Evolutionary conservation across 2,329 filamentous ascomycete species (phyloP), one percentile per base, ranked within the genome.

Genomic region (Diaporthe amygdali): DNA sequence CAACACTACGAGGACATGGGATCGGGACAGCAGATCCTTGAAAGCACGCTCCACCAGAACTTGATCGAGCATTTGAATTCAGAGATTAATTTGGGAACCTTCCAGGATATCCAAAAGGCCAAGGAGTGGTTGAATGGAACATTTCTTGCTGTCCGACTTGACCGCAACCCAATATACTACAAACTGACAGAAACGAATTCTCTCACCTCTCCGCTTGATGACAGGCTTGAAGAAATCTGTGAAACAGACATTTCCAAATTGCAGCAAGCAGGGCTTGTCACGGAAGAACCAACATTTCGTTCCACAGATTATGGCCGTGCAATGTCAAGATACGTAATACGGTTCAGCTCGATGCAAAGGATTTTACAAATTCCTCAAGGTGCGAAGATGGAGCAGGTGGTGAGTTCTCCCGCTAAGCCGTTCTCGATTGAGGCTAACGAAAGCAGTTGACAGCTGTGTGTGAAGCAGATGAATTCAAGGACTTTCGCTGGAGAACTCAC

Each of bases 31-130:
- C 92, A 96, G 73, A 83, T 89, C 2, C 82, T 97, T 1, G 94
- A 97, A 78, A 97, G 94, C 79, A 91, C 87, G 22, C 84, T 97
- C 8, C 94, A 97, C 80, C 83, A 90, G 34, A 94, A 96, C 75
- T 82, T 97, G 0, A 91, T 95, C 61, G 93, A 96, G 74, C 94
- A 97, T 76, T 81, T 97, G 74, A 97, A 97, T 77, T 94, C 94
- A 2, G 94, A 97, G 77, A 92, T 96, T 59, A 91, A 92, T 1
- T 84, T 97, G 1, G 91, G 92, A 0, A 95, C 93, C 0, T 90
- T 97, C 68, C 87, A 83, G 6, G 87, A 92, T 74, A 78, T 92
- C 0, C 78, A 85, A 1, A 89, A 91, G 0, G 94, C 94, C 14
- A 91, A 91, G 73, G 86, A 84, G 72, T 97, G 94, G 94, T 88